Base-by-base conservation (phyloP, 2,329 filamentous ascomycete species). In the Scedosporium dehoogii region DNA sequence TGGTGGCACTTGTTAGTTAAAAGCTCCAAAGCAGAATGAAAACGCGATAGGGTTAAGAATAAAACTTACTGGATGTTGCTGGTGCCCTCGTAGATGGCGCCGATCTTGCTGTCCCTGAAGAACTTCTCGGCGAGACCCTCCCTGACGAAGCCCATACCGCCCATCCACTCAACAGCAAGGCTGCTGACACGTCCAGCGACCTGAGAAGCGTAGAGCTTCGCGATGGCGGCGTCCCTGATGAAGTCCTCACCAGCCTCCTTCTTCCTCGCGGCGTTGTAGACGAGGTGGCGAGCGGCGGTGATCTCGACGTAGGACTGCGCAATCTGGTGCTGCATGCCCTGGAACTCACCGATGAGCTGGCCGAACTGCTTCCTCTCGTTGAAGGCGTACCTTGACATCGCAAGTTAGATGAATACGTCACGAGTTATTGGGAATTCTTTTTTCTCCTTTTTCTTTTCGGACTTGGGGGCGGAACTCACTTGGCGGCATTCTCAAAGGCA, bases 251-350 rank as follows among this genome's bases (percentile, higher is more conserved):
- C 94, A 0, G 92, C 91, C 78, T 99, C 94, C 89, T 97, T 99
- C 85, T 96, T 97, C 71, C 94, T 87, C 1, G 94, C 89, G 3
- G 94, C 94, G 71, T 97, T 99, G 83, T 90, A 99, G 62, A 99
- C 92, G 23, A 99, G 82, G 7, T 92, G 91, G 59, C 94, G 87
- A 0, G 94, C 94, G 33, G 94, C 94, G 62, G 86, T 81, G 71
- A 99, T 97, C 74, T 99, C 94, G 25, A 89, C 91, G 79, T 93
- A 97, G 1, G 92, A 89, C 78, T 99, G 94, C 2, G 94, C 94
- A 66, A 99, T 88, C 79, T 99, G 94, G 80, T 97, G 92, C 79
- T 97, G 93, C 94, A 99, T 97, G 70, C 92, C 92, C 78, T 99
- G 94, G 84, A 99, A 99, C 74, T 96, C 90, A 70, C 94, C 94